Percentiles rank a stretch among this genome's conserved stretches.
phyloP scores from a whole-genome alignment of 306 rosid species.

The Vigna angularis region DNA sequence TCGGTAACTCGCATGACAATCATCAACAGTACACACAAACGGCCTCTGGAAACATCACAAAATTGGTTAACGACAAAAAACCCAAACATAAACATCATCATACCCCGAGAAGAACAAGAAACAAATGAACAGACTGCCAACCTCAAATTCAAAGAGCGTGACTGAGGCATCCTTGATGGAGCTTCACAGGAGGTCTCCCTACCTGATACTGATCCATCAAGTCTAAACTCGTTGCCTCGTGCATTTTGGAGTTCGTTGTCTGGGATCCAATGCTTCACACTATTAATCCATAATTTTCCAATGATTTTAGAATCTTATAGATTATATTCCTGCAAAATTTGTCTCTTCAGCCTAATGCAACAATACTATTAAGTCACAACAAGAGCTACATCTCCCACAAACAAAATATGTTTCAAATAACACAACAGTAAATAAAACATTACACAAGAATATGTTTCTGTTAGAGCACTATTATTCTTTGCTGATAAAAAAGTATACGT shows the following conservation, averaged over 20 bases:
- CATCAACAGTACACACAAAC: conserved; percentile 61
- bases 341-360: conserved; percentile 45
- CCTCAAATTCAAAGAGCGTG: conserved; percentile 70
- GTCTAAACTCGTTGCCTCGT: conserved; percentile 62
- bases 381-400: not conserved
- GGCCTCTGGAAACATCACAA: conserved; percentile 69
- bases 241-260: conserved; percentile 94
- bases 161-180: conserved; percentile 86
- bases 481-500: too few species aligned
- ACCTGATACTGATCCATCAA: conserved; percentile 96
- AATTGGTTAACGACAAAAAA: not conserved
- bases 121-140: conserved; percentile 53
- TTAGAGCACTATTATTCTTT: too few species aligned
- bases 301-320: conserved; percentile 47
- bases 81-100: not conserved
- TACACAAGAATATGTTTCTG: not conserved
- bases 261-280: conserved; percentile 99
- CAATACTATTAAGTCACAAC: not conserved
- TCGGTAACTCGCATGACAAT: conserved; percentile 77
- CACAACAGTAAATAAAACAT: not conserved
- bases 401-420: not conserved
- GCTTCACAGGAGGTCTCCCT: conserved; percentile 99
- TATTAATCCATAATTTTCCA: conserved; percentile 39
- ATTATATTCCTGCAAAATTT: conserved; percentile 70
- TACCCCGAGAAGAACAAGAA: conserved; percentile 18